Conservation (phyloP, 306 rosid genomes). For the Vicia faba region DNA sequence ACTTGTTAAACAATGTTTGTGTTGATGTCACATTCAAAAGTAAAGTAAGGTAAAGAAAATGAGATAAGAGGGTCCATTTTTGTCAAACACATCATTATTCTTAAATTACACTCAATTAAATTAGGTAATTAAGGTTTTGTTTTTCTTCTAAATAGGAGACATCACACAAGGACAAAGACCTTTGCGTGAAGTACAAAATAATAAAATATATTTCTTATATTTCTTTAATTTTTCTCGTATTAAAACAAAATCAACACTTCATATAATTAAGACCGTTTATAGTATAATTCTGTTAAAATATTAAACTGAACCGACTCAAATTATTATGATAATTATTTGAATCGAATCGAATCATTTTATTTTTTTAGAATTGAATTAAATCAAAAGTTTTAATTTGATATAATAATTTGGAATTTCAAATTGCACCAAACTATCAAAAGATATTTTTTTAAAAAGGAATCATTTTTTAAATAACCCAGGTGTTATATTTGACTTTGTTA, state of each 20-base stretch:
- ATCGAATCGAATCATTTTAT: too few species aligned
- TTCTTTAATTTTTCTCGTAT: constrained; percentile 15
- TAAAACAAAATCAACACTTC: neutral
- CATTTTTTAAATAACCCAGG: too few species aligned
- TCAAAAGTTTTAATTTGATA: too few species aligned
- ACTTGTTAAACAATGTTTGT: constrained; percentile 29
- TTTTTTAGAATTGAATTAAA: too few species aligned
- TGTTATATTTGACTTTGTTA: too few species aligned
- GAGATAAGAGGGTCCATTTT: constrained; percentile 35
- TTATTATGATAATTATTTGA: too few species aligned
- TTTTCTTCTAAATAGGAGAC: constrained; percentile 40
- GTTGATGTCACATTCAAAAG: constrained; percentile 15
- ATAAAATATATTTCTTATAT: constrained; percentile 33
- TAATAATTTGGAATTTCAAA: too few species aligned
- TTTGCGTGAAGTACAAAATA: constrained; percentile 48
- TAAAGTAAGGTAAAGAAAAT: constrained; percentile 8
- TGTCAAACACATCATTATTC: constrained; percentile 40
- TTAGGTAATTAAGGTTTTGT: constrained; percentile 35
- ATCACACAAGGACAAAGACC: constrained; percentile 40
- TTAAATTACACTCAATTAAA: constrained; percentile 45
- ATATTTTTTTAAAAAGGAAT: too few species aligned
- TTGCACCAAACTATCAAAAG: too few species aligned
- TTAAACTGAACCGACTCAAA: too few species aligned
- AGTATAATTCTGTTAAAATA: too few species aligned
- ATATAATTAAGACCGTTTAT: too few species aligned